Percentiles rank a stretch among this genome's conserved stretches.
Evolutionary conservation across 495 filamentous ascomycete species (phyloP).

Genomic region (Trichodelitschia bisporula): DNA sequence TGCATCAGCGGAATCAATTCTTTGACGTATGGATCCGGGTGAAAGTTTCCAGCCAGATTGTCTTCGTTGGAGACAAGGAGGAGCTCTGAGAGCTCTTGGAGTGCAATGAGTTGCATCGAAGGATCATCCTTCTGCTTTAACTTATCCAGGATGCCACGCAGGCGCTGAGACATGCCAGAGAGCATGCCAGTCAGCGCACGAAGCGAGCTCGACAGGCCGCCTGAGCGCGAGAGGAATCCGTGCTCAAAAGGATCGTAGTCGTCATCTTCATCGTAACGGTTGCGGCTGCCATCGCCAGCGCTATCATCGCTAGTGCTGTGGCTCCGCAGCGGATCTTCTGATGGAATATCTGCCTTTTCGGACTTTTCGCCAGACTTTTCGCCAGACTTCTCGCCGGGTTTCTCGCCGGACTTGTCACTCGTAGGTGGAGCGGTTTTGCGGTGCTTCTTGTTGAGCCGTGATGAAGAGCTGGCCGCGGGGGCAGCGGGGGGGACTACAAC

Average conservation of each 20-base stretch:
- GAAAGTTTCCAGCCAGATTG: constrained; percentile 86
- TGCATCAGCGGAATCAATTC: constrained; percentile 87
- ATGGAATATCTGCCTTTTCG: constrained; percentile 6
- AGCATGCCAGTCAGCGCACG: constrained; percentile 79
- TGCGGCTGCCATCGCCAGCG: constrained; percentile 23
- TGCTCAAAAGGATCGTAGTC: constrained; percentile 60
- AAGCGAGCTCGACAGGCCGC: constrained; percentile 56
- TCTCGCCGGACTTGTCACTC: constrained; percentile 24
- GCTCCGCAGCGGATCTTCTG: no score
- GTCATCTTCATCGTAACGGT: constrained; percentile 34
- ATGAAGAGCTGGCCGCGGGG: constrained; percentile 17
- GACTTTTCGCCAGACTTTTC: constrained; percentile 26
- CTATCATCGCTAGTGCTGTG: constrained; percentile 23
- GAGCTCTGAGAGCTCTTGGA: constrained; percentile 84
- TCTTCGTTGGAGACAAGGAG: constrained; percentile 89
- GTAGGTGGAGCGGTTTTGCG: constrained; percentile 9
- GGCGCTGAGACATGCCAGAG: constrained; percentile 49
- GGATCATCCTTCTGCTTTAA: constrained; percentile 71
- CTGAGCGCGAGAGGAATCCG: constrained; percentile 39
- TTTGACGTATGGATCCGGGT: constrained; percentile 82
- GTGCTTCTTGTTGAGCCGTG: constrained; percentile 25
- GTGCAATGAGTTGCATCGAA: constrained; percentile 69
- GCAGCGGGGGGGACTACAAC: constrained; percentile 1
- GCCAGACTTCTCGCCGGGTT: constrained; percentile 20
- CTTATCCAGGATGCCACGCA: constrained; percentile 66